These are phyloP conservation scores for Pisolithus marmoratus DNA, from an alignment of 768 basidiomycete species.

Conservation along the genomic window DNA sequence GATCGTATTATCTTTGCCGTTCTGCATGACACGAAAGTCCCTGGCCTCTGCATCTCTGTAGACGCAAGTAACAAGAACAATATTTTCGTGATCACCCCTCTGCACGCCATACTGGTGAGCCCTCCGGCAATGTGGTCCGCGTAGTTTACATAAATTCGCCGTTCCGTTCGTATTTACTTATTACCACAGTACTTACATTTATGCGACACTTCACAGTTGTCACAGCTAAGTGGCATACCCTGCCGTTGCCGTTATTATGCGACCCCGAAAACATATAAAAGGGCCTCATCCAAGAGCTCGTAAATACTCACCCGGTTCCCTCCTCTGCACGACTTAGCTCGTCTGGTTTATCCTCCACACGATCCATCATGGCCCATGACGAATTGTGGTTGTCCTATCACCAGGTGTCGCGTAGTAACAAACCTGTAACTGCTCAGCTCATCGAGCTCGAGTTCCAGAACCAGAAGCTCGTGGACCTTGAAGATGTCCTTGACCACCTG, in stretches of 20 bases:
- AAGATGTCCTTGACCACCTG: slow-evolving; percentile 42
- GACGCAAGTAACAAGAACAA: no score
- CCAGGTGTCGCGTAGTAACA: slow-evolving; percentile 38
- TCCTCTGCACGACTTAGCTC: slow-evolving; percentile 1
- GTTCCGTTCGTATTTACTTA: not conserved
- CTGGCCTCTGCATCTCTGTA: no score
- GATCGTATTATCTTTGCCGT: no score
- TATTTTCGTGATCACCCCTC: no score
- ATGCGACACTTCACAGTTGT: not conserved
- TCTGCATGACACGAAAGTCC: no score
- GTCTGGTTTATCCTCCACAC: slow-evolving; percentile 2
- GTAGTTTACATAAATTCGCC: no score
- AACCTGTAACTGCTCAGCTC: slow-evolving; percentile 40
- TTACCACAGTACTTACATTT: not conserved
- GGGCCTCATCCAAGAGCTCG: not conserved
- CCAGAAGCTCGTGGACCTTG: slow-evolving; percentile 37
- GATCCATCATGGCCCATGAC: slow-evolving; percentile 23
- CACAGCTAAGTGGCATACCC: not conserved
- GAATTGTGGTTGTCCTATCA: slow-evolving; percentile 48
- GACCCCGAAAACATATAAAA: not conserved
- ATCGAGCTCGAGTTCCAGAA: slow-evolving; percentile 40
- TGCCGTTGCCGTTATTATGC: not conserved
- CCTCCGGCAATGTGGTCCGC: no score
- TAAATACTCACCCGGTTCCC: not conserved
- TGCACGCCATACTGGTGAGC: no score